A percentile compares a stretch with the other conserved stretches of the same genome.
Conservation (phyloP, 441 rosid species). For the Daphne laureola region DNA sequence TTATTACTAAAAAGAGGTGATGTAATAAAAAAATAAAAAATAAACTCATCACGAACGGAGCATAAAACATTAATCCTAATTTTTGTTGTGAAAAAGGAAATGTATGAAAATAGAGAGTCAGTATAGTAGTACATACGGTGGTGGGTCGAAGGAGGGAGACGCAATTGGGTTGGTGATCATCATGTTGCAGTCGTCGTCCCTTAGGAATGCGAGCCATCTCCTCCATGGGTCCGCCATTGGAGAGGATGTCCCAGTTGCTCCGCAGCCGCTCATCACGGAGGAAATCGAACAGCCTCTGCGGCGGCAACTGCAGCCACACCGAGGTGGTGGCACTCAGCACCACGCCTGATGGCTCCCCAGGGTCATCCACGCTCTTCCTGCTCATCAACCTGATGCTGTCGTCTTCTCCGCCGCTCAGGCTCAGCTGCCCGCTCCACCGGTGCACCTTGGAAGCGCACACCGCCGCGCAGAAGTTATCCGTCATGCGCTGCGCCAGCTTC, state of each 20-base stretch:
- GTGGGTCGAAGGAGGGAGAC: slow-evolving; percentile 44
- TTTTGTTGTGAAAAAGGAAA: neutral
- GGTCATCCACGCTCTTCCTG: slow-evolving; percentile 27
- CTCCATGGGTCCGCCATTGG: slow-evolving; percentile 35
- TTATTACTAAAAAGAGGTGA: too few relatives aligned
- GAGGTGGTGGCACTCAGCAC: slow-evolving; percentile 48
- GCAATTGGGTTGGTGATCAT: slow-evolving; percentile 21
- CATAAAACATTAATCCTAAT: too few relatives aligned
- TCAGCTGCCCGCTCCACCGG: slow-evolving; percentile 36
- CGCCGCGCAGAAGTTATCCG: slow-evolving; percentile 36
- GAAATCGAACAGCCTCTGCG: slow-evolving; percentile 40
- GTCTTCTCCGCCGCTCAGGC: slow-evolving; percentile 23
- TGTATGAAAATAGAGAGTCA: neutral
- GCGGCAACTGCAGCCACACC: slow-evolving; percentile 41
- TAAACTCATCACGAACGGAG: too few relatives aligned
- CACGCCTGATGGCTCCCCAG: slow-evolving; percentile 41
- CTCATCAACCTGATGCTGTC: slow-evolving; percentile 29
- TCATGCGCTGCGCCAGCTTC: slow-evolving; percentile 51
- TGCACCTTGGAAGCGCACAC: slow-evolving; percentile 34
- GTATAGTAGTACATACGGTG: slow-evolving; percentile 37
- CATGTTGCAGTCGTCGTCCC: slow-evolving; percentile 32
- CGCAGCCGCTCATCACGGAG: slow-evolving; percentile 34
- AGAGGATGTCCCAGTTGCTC: slow-evolving; percentile 53
- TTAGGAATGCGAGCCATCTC: slow-evolving; percentile 36
- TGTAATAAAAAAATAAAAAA: too few relatives aligned